These are phyloP conservation scores for Aspergillus luchuensis DNA, from an alignment of 2,329 filamentous ascomycete genomes.

Conservation along the genomic window DNA sequence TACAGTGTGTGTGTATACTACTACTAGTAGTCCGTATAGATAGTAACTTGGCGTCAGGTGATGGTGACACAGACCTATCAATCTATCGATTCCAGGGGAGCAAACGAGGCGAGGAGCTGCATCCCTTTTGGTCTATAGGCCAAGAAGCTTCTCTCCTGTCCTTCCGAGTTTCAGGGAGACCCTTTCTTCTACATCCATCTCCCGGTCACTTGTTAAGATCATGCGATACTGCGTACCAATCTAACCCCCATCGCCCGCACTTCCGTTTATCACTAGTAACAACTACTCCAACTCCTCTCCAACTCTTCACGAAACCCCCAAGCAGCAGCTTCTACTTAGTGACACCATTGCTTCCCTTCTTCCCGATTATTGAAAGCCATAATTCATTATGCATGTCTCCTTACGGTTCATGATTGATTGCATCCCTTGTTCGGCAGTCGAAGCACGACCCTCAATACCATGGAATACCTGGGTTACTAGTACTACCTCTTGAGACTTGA, in stretches of 20 bases:
- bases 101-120: not conserved
- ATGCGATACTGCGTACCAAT: not conserved
- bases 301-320: not conserved
- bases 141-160: not conserved
- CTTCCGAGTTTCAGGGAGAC: not conserved
- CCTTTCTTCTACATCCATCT: not conserved
- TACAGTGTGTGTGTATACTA: not conserved
- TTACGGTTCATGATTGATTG: no score
- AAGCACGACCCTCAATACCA: not conserved
- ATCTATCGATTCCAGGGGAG: not conserved
- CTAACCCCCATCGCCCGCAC: not conserved
- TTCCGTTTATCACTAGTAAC: not conserved
- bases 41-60: not conserved
- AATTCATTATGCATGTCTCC: no score
- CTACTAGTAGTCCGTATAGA: not conserved
- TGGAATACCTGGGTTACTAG: not conserved
- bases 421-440: not conserved
- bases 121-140: not conserved
- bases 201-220: slow-evolving; percentile 1
- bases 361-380: no score
- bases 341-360: not conserved
- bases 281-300: not conserved
- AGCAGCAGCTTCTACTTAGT: not conserved
- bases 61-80: not conserved
- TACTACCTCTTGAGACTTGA: no score